phyloP scores from a whole-genome alignment of 306 rosid genomes.

The Casuarina equisetifolia region DNA sequence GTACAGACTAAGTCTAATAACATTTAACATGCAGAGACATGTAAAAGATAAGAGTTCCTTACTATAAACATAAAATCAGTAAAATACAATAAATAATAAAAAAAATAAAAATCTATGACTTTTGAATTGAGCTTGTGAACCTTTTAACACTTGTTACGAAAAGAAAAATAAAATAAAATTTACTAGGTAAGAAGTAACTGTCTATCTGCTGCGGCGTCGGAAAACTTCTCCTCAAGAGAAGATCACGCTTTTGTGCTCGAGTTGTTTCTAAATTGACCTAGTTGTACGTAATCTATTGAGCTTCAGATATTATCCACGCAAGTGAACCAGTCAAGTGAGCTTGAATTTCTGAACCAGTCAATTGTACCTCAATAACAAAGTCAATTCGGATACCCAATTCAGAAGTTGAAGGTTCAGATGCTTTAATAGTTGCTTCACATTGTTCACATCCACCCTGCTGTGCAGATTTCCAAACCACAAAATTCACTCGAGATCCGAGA shows the following conservation, averaged over 20 bases:
- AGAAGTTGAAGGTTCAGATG: background rate
- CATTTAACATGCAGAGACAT: no score
- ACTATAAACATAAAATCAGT: no score
- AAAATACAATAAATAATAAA: no score
- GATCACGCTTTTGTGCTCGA: background rate
- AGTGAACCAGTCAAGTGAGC: background rate
- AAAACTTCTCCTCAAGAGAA: background rate
- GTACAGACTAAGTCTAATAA: no score
- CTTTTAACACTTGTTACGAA: background rate
- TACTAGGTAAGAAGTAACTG: background rate
- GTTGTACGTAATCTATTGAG: background rate
- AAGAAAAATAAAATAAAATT: background rate
- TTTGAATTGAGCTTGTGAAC: background rate
- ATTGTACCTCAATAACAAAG: no score
- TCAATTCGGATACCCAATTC: background rate
- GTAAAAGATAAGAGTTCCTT: no score
- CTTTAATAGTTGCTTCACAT: background rate
- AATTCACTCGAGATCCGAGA: background rate
- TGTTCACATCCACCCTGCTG: background rate
- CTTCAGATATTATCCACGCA: background rate
- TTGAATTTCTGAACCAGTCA: background rate
- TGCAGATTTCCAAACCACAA: background rate
- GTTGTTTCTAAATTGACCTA: background rate
- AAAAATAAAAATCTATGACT: no score
- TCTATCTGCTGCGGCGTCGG: background rate